Percentiles rank a stretch among this genome's conserved stretches.
Evolutionary conservation across 495 filamentous ascomycete genomes (phyloP).

Genomic region (Letharia columbiana): DNA sequence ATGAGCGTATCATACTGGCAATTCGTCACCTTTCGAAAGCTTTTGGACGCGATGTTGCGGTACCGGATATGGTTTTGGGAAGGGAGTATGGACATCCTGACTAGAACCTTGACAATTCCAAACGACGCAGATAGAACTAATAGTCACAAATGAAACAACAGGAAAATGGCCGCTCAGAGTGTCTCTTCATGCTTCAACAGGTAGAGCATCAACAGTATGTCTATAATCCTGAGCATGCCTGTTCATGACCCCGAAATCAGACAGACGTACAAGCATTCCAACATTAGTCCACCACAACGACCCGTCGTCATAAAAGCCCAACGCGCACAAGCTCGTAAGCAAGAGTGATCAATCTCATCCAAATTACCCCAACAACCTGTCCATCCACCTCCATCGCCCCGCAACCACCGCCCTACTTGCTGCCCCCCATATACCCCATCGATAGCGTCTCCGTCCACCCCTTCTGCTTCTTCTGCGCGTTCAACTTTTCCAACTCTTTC

Average conservation of each 20-base stretch:
- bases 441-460: slow-evolving; percentile 22
- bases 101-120: background rate
- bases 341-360: background rate
- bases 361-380: background rate
- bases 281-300: background rate
- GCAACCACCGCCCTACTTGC: background rate
- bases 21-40: background rate
- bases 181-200: background rate
- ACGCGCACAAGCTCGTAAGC: background rate
- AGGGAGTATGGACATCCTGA: background rate
- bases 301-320: background rate
- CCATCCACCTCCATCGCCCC: background rate
- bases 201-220: background rate
- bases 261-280: background rate
- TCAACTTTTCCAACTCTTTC: slow-evolving; percentile 26
- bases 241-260: background rate
- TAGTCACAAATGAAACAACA: background rate
- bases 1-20: background rate
- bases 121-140: background rate
- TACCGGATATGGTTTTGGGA: background rate
- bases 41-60: background rate
- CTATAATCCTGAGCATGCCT: background rate
- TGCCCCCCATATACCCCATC: slow-evolving; percentile 19
- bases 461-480: slow-evolving; percentile 17
- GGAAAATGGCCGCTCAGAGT: background rate